Conservation (phyloP, 2,329 filamentous ascomycete genomes). For the Ceratocystis alfenasii region DNA sequence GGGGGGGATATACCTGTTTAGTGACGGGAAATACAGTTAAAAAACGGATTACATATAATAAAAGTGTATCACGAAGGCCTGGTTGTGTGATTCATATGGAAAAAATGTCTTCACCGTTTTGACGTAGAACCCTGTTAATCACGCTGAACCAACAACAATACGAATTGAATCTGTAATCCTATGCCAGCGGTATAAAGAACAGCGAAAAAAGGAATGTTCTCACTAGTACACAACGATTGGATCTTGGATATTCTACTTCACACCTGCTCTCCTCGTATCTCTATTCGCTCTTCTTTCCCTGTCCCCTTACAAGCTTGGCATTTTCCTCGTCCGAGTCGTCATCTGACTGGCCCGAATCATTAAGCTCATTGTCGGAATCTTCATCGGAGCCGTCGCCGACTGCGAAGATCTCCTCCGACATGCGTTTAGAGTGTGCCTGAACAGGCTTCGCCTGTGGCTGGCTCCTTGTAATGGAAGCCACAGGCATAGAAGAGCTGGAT, state of each 20-base stretch:
- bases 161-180: no score
- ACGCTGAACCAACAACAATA: no score
- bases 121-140: no score
- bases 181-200: not conserved
- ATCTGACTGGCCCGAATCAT: not conserved
- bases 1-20: conserved; percentile 50
- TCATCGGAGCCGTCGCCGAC: conserved; percentile 52
- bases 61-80: no score
- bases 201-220: not conserved
- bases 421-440: conserved; percentile 35
- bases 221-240: not conserved
- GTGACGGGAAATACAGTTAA: no score
- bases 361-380: conserved; percentile 14
- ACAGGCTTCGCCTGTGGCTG: conserved; percentile 24
- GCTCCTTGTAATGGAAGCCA: conserved; percentile 3
- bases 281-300: conserved; percentile 23
- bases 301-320: conserved; percentile 41
- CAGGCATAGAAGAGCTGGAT: conserved; percentile 18
- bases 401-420: conserved; percentile 83
- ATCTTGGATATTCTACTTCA: not conserved
- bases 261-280: not conserved
- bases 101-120: no score
- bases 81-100: no score
- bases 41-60: no score
- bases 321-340: conserved; percentile 40